These are phyloP conservation scores for Helotiales sp. DNA, from an alignment of 2,329 filamentous ascomycete species.

Conservation along the genomic window DNA sequence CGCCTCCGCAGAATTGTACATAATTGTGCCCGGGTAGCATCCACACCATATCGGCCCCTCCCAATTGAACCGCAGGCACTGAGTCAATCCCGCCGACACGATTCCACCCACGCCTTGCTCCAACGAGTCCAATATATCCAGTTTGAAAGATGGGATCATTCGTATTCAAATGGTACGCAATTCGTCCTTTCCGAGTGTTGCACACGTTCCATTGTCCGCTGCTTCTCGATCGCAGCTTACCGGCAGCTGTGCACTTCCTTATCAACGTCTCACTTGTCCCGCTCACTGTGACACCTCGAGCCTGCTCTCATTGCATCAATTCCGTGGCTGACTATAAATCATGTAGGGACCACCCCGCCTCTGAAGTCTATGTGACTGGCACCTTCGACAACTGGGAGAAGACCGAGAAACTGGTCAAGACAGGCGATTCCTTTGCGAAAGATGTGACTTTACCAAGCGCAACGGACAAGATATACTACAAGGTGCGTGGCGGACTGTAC, in stretches of 20 bases:
- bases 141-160: slow-evolving; percentile 36
- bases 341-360: slow-evolving; percentile 77
- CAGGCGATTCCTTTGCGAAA: slow-evolving; percentile 75
- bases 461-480: slow-evolving; percentile 83
- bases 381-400: slow-evolving; percentile 95
- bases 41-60: slow-evolving; percentile 6
- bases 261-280: not conserved
- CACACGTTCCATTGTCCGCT: not conserved
- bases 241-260: not conserved
- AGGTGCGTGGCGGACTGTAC: slow-evolving; percentile 59
- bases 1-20: slow-evolving; percentile 1
- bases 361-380: slow-evolving; percentile 89
- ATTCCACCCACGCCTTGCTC: not conserved
- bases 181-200: not conserved
- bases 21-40: not conserved
- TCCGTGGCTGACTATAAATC: slow-evolving; percentile 14
- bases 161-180: slow-evolving; percentile 38
- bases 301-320: not conserved
- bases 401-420: slow-evolving; percentile 78
- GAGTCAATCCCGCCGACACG: not conserved
- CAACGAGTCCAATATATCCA: not conserved
- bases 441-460: slow-evolving; percentile 69
- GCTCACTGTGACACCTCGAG: not conserved
- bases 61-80: not conserved
- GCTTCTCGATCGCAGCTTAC: not conserved